Evolutionary conservation across 345 rosid species (phyloP).

Genomic region (Syzygium jambos): DNA sequence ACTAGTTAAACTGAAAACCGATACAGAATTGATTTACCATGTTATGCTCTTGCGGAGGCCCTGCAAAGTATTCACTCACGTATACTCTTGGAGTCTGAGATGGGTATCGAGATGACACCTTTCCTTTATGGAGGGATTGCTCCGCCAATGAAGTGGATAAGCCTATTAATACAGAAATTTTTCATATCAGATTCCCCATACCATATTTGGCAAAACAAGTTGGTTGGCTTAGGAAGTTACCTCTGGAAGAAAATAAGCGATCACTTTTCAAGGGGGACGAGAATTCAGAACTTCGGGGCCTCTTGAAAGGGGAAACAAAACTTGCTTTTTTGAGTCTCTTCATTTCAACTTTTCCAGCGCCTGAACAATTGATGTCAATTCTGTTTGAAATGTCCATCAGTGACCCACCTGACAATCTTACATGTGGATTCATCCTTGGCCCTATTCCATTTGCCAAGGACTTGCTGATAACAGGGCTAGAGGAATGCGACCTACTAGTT

Average conservation of each 20-base stretch:
- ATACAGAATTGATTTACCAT: constrained; percentile 27
- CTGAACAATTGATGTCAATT: constrained; percentile 11
- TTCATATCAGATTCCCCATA: neutral
- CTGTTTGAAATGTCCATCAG: constrained; percentile 63
- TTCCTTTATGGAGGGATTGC: constrained; percentile 28
- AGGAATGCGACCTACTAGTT: constrained; percentile 3
- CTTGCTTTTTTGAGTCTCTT: constrained; percentile 37
- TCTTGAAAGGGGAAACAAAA: constrained; percentile 66
- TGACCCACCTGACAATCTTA: constrained; percentile 33
- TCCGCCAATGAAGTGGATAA: constrained; percentile 32
- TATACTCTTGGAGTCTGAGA: constrained; percentile 41
- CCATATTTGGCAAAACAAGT: constrained; percentile 3
- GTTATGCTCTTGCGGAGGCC: constrained; percentile 34
- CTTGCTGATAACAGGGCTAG: constrained; percentile 3
- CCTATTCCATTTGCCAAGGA: constrained; percentile 15
- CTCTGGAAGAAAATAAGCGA: constrained; percentile 27
- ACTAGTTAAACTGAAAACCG: neutral
- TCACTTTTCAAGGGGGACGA: constrained; percentile 47
- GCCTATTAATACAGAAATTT: constrained; percentile 35
- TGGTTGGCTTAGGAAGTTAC: constrained; percentile 26
- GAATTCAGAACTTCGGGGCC: constrained; percentile 63
- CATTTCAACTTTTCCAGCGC: constrained; percentile 28
- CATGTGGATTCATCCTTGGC: constrained; percentile 17
- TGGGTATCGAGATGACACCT: constrained; percentile 56
- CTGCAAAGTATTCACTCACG: constrained; percentile 61